Percentiles rank a stretch among this genome's conserved stretches.
These are phyloP conservation scores for Monosporascus sp. DNA, from an alignment of 2,329 filamentous ascomycete species.

Conservation along the genomic window DNA sequence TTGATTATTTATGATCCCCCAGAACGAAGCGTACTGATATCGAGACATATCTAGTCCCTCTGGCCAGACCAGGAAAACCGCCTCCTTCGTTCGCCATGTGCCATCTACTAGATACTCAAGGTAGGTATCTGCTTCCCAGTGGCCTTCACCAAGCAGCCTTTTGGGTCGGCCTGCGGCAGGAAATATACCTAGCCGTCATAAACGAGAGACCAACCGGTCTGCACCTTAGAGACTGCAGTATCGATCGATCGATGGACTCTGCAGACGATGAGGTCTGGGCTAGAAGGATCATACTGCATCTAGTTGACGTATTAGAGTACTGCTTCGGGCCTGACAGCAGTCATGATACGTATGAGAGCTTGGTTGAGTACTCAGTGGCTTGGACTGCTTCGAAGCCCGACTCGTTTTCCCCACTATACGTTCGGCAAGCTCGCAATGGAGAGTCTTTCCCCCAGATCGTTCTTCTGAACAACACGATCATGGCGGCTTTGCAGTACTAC, in stretches of 20 bases:
- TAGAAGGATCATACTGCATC: slow-evolving; percentile 16
- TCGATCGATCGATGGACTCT: background rate
- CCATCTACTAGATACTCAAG: background rate
- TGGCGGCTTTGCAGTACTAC: slow-evolving; percentile 21
- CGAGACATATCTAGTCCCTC: background rate
- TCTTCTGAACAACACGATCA: slow-evolving; percentile 18
- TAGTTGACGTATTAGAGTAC: slow-evolving; percentile 18
- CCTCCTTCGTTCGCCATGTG: background rate
- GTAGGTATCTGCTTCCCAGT: background rate
- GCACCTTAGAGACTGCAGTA: background rate
- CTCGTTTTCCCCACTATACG: slow-evolving; percentile 19
- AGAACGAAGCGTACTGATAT: background rate
- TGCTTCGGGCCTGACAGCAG: slow-evolving; percentile 18
- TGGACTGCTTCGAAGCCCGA: slow-evolving; percentile 20
- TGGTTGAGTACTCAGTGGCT: slow-evolving; percentile 12
- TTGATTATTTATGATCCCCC: background rate
- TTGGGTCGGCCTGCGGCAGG: slow-evolving; percentile 11
- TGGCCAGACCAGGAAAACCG: background rate
- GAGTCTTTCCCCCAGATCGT: slow-evolving; percentile 18
- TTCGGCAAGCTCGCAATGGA: background rate
- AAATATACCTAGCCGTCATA: slow-evolving; percentile 15
- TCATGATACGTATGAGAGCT: slow-evolving; percentile 10
- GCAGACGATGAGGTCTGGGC: slow-evolving; percentile 15
- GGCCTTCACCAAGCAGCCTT: slow-evolving; percentile 3
- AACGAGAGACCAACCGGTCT: slow-evolving; percentile 9